Conservation (phyloP, 495 filamentous ascomycete genomes). For the Durotheca rogersii region DNA sequence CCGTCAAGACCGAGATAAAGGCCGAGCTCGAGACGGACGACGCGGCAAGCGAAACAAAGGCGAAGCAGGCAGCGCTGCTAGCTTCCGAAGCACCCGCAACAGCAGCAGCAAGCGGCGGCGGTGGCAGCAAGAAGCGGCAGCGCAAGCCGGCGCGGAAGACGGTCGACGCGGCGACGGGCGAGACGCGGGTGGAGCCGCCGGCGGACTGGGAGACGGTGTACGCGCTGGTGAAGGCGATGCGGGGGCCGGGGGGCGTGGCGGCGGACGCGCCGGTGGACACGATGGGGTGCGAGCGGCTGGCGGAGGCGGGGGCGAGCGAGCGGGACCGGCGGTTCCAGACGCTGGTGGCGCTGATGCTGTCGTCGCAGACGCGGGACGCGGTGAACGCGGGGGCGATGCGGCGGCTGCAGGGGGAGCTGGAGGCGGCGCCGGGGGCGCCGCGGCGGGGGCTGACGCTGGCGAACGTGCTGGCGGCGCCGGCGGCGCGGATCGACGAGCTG, state of each 20-base stretch:
- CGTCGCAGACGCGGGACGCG: slow-evolving; percentile 93
- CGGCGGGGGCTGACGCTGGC: slow-evolving; percentile 66
- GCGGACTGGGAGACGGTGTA: slow-evolving; percentile 87
- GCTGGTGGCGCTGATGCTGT: slow-evolving; percentile 92
- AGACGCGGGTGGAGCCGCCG: slow-evolving; percentile 62
- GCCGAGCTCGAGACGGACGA: slow-evolving; percentile 17
- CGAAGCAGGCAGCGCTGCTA: not conserved
- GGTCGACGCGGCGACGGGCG: slow-evolving; percentile 56
- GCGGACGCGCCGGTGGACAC: slow-evolving; percentile 85
- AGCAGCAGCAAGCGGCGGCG: not conserved
- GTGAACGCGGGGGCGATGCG: slow-evolving; percentile 84
- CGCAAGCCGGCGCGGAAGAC: slow-evolving; percentile 67
- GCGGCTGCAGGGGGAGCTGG: slow-evolving; percentile 72
- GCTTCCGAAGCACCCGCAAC: slow-evolving; percentile 31
- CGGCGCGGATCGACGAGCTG: slow-evolving; percentile 69
- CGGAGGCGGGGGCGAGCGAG: slow-evolving; percentile 50
- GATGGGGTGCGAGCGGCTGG: slow-evolving; percentile 91
- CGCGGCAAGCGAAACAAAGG: not conserved
- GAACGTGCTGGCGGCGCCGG: slow-evolving; percentile 73
- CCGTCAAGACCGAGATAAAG: slow-evolving; percentile 24
- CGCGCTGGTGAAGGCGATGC: slow-evolving; percentile 73
- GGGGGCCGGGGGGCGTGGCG: slow-evolving; percentile 60
- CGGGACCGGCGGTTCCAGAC: slow-evolving; percentile 85
- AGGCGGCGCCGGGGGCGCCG: slow-evolving; percentile 40
- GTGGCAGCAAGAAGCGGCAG: slow-evolving; percentile 36